Evolutionary conservation across 1,284 basidiomycete genomes (phyloP).

Genomic region (Kwoniella shivajii): DNA sequence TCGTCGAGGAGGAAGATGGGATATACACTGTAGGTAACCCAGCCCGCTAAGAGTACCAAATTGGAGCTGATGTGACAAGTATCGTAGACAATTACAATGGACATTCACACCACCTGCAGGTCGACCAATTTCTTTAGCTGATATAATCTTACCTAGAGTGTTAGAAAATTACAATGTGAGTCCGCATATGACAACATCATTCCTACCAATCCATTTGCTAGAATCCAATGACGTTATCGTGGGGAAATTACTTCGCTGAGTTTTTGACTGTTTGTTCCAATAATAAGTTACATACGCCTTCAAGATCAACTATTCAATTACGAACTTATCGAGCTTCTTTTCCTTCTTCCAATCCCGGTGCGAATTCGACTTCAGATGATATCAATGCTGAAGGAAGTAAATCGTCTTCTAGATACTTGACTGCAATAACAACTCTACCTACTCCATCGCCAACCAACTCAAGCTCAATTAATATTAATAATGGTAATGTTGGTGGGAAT

Average conservation of each 20-base stretch:
- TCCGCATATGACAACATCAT: not conserved
- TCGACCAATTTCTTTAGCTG: conserved; percentile 30
- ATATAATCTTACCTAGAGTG: conserved; percentile 41
- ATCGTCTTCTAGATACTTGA: no score
- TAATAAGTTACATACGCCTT: conserved; percentile 38
- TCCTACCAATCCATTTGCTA: not conserved
- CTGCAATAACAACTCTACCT: no score
- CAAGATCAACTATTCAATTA: conserved; percentile 37
- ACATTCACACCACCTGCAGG: conserved; percentile 29
- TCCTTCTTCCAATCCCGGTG: conserved; percentile 13
- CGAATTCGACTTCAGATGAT: not conserved
- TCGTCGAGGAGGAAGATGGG: conserved; percentile 23
- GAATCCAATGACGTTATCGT: not conserved
- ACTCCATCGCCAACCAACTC: conserved; percentile 1
- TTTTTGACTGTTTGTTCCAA: no score
- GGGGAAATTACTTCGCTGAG: not conserved
- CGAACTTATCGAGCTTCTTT: conserved; percentile 42
- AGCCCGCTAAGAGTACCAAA: not conserved
- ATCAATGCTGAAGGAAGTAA: not conserved
- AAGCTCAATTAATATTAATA: not conserved
- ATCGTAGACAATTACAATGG: conserved; percentile 46
- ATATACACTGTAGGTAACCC: conserved; percentile 33
- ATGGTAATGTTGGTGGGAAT: conserved; percentile 5
- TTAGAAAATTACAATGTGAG: conserved; percentile 47
- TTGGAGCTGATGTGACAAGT: not conserved